Evolutionary conservation across 352 stramenopile species (phyloP), one percentile per base, ranked within the genome.

Genomic region (Thraustochytrium sp.): DNA sequence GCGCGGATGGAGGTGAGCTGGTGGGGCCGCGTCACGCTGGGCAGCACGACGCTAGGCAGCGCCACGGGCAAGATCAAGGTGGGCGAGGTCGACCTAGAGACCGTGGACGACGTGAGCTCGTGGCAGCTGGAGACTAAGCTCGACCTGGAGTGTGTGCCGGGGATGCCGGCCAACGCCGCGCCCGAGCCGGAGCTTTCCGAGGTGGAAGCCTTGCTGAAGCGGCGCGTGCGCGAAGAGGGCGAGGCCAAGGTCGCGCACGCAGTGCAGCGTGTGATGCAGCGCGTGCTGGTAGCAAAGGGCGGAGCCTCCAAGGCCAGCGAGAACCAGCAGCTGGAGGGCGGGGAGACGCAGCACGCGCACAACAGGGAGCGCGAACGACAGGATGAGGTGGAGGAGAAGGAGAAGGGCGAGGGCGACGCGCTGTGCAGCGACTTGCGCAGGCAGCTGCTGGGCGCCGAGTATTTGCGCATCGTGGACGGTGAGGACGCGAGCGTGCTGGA

Each of bases 71-170:
- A 80, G 53, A 26, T 75, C 11, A 80, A 75, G 34, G 34, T 80
- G 8, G 44, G 44, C 5, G 44, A 80, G 38, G 11, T 80, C 8
- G 68, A 80, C 31, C 29, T 65, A 9, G 53, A 64, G 31, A 80
- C 76, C 38, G 26, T 80, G 9, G 23, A 40, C 29, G 44, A 2
- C 9, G 26, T 44, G 18, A 5, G 5, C 18, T 16, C 23, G 9
- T 80, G 68, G 68, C 34, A 80, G n/a, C 16, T 64, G 26, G 46
- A 80, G 53, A 53, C 40, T 9, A 80, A 80, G 46, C 68, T 80
- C 34, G 68, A 80, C 53, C 37, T 80, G 8, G 68, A 80, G 63
- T 51, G 44, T 26, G 31, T 64, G 18, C 48, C 53, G 34, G 68
- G 68, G 0, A 72, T 80, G 48, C 53, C 68, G 31, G 42, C 34